Percentiles rank a stretch among this genome's conserved stretches.
phyloP scores from a whole-genome alignment of 257 asterid genomes.

The Gentiana dahurica region DNA sequence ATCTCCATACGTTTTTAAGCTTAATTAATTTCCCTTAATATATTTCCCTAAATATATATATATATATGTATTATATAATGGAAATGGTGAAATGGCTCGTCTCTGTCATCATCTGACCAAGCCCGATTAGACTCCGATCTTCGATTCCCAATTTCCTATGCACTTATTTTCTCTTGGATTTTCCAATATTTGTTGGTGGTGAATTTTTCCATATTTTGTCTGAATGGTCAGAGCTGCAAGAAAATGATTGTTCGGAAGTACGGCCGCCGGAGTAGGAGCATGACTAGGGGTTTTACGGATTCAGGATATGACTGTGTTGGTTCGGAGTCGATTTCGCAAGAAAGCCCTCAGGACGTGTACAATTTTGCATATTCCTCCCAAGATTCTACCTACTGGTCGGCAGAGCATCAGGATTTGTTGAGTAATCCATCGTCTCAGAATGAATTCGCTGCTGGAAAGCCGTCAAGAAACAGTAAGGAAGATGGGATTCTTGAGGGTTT shows the following conservation, averaged over 20 bases:
- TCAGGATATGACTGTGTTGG: slow-evolving; percentile 33
- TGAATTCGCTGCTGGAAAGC: too few relatives aligned
- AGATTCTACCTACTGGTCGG: slow-evolving; percentile 37
- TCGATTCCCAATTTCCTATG: slow-evolving; percentile 13
- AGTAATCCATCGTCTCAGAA: slow-evolving; percentile 27
- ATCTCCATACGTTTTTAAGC: too few relatives aligned
- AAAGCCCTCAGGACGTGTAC: slow-evolving; percentile 46
- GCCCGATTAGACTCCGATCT: slow-evolving; percentile 9
- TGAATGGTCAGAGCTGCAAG: slow-evolving; percentile 4
- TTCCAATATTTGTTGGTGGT: too few relatives aligned
- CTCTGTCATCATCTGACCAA: not conserved
- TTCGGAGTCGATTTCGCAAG: slow-evolving; percentile 37
- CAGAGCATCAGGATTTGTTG: slow-evolving; percentile 10
- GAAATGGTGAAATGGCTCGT: too few relatives aligned
- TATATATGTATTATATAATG: too few relatives aligned
- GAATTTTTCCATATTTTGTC: too few relatives aligned
- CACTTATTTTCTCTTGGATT: not conserved
- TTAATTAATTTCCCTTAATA: too few relatives aligned
- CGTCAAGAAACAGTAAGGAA: slow-evolving; percentile 13
- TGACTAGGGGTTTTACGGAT: slow-evolving; percentile 31
- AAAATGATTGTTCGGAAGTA: slow-evolving; percentile 42
- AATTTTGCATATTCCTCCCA: slow-evolving; percentile 48
- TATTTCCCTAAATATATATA: too few relatives aligned
- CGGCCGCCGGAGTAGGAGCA: slow-evolving; percentile 37
- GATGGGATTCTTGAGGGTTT: slow-evolving; percentile 29